Evolutionary conservation across 345 rosid species (phyloP).

Genomic region (Clarkia xantiana): DNA sequence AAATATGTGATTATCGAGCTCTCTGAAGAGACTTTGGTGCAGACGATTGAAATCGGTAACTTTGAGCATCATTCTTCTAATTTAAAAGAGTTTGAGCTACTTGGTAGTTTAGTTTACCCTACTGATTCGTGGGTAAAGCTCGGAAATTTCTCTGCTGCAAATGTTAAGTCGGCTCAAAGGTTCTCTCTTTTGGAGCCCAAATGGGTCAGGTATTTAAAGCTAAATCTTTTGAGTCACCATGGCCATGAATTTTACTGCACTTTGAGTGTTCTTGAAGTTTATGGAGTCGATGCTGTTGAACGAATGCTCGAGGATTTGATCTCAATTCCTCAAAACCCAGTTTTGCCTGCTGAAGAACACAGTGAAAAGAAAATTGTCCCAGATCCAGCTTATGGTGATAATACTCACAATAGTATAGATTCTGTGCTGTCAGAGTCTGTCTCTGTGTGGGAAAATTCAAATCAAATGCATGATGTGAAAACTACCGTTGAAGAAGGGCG

Average conservation of each 20-base stretch:
- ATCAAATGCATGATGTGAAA: conserved; percentile 26
- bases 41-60: conserved; percentile 66
- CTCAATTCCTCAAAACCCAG: conserved; percentile 35
- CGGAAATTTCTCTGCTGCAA: conserved; percentile 78
- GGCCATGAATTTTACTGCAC: conserved; percentile 97
- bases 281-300: conserved; percentile 94
- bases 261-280: conserved; percentile 62
- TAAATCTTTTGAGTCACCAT: conserved; percentile 57
- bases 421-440: conserved; percentile 22
- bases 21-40: conserved; percentile 88
- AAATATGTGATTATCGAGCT: conserved; percentile 79
- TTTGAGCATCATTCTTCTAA: conserved; percentile 93
- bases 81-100: conserved; percentile 68
- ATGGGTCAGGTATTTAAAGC: conserved; percentile 79
- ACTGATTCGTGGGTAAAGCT: conserved; percentile 70
- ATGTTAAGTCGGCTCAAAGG: conserved; percentile 60
- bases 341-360: conserved; percentile 24
- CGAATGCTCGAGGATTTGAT: conserved; percentile 89
- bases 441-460: conserved; percentile 15
- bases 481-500: conserved; percentile 46
- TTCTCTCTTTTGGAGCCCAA: conserved; percentile 57
- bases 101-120: conserved; percentile 79
- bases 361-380: conserved; percentile 24
- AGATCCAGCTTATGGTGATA: conserved; percentile 24
- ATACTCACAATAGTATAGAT: conserved; percentile 14